Percentiles rank a stretch among this genome's conserved stretches.
Conservation (phyloP, 2,329 filamentous ascomycete genomes). For the Pseudogymnoascus sp. region DNA sequence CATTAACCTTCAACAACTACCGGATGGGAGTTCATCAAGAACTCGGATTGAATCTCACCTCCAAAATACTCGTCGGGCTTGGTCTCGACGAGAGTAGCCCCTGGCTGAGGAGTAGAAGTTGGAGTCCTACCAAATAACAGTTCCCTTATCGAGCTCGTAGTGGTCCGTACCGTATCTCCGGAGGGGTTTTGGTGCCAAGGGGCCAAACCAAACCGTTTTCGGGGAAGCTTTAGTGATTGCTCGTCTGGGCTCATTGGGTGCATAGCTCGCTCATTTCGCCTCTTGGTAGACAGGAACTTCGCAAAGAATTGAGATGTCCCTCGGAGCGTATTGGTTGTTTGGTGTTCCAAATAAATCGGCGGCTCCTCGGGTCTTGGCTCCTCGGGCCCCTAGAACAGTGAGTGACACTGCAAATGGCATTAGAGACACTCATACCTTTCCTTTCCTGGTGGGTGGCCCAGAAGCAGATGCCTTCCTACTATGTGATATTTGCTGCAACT, state of each 20-base stretch:
- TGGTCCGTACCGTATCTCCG: conserved; percentile 21
- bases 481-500: neutral
- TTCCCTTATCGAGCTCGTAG: conserved; percentile 24
- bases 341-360: neutral
- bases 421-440: neutral
- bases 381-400: neutral
- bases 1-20: neutral
- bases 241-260: conserved; percentile 10
- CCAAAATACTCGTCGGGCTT: neutral
- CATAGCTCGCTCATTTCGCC: neutral
- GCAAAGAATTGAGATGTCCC: conserved; percentile 1
- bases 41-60: neutral
- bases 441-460: neutral
- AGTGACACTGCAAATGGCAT: neutral
- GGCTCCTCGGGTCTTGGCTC: neutral
- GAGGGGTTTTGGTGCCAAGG: conserved; percentile 27
- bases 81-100: neutral
- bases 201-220: conserved; percentile 22
- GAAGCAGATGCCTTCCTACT: neutral
- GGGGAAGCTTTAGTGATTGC: conserved; percentile 10
- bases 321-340: neutral
- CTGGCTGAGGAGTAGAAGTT: conserved; percentile 18
- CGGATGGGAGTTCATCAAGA: neutral
- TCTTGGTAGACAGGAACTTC: neutral
- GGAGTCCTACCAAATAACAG: conserved; percentile 25